phyloP scores from a whole-genome alignment of 352 stramenopile genomes.

The Pythium folliculosum region DNA sequence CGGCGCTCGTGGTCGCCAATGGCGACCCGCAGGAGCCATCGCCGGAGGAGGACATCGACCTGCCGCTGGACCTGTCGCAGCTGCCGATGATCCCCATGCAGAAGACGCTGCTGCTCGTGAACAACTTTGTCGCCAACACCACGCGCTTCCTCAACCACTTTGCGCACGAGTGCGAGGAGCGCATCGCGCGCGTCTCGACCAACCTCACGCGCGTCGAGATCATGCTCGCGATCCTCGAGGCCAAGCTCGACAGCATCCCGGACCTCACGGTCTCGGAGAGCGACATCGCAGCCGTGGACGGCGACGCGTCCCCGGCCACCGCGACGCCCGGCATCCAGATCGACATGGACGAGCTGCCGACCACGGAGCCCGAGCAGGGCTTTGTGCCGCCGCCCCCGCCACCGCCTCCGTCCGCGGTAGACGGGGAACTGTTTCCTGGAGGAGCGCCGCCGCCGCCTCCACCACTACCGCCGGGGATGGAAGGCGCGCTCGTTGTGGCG shows the following conservation, averaged over 20 bases:
- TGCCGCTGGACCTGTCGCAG: constrained; percentile 79
- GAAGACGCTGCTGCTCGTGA: constrained; percentile 83
- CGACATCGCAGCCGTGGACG: constrained; percentile 47
- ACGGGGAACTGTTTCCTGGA: constrained; percentile 23
- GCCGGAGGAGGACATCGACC: constrained; percentile 61
- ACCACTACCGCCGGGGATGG: constrained; percentile 33
- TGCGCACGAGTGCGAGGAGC: constrained; percentile 80
- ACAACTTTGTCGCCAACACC: constrained; percentile 88
- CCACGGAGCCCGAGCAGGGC: constrained; percentile 35
- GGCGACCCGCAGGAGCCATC: constrained; percentile 20
- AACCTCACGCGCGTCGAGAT: constrained; percentile 85
- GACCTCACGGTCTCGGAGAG: constrained; percentile 72
- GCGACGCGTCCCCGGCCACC: constrained; percentile 31
- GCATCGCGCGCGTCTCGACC: constrained; percentile 65
- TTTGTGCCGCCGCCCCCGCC: constrained; percentile 34
- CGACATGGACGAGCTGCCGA: constrained; percentile 63
- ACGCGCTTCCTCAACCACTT: constrained; percentile 89
- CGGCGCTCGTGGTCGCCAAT: constrained; percentile 56
- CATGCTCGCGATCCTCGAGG: constrained; percentile 80
- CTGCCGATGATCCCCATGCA: constrained; percentile 68
- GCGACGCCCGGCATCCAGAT: constrained; percentile 47
- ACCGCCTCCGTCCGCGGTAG: constrained; percentile 29
- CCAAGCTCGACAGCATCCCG: constrained; percentile 84
- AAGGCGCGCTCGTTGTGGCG: constrained; percentile 36
- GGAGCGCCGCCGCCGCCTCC: constrained; percentile 41